Evolutionary conservation across 176 grass and related monocot genomes (phyloP), one percentile per base, ranked within the genome.

Genomic region (Tillandsia fasciculata): DNA sequence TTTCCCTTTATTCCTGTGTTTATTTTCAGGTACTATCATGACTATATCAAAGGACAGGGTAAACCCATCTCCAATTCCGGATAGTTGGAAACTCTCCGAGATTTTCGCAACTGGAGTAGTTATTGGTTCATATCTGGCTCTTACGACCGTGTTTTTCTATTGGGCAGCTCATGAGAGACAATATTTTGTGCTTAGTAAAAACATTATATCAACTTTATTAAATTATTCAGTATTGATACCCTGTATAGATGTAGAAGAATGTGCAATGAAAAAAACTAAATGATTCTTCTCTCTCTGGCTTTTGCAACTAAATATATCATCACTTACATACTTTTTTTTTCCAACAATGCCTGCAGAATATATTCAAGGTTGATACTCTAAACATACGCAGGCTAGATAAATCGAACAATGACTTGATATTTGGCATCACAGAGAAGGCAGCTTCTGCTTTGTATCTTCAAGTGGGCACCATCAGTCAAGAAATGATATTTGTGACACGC

Each of bases 401-500:
- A 1, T 49, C 0, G 7, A 20, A 80, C 26, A n/a, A 3, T 0
- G 1, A 63, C 13, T 12, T 2, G 26, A 0, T 66, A 12, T 77
- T 77, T 2, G n/a, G 23, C 17, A 83, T 71, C 65, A 77, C 28
- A 10, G 77, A 73, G 66, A 87, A 18, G 52, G 4, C 83, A 73
- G 85, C 85, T 26, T 87, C 85, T 22, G 87, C 87, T 9, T 77
- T 91, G 9, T 91, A 87, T 64, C 84, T 91, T 28, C 88, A 91
- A 87, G 88, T 91, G 74, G 87, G 88, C 84, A 91, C 84, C 71
- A 87, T 91, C 28, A 91, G 88, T 61, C 88, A 91, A 58, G 88
- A 84, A 10, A 70, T 87, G 57, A 91, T 91, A 71, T 91, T 91
- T 51, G 88, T 91, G 77, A 91, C 84, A n/a, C 81, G 83, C 14